Conservation (phyloP, 768 basidiomycete genomes). For the Infundibulicybe gibba region DNA sequence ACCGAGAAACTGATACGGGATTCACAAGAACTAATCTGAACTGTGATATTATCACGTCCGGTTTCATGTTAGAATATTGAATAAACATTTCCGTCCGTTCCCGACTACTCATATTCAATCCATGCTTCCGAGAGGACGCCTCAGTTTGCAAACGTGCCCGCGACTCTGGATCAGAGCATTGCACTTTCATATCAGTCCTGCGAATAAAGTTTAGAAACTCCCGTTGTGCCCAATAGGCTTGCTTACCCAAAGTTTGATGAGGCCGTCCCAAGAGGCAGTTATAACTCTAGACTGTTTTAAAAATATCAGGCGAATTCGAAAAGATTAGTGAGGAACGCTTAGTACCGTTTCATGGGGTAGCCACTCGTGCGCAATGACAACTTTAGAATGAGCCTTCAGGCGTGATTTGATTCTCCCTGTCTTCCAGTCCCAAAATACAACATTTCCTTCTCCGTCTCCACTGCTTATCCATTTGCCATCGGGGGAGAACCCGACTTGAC, state of each 20-base stretch:
- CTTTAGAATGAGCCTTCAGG: slow-evolving; percentile 86
- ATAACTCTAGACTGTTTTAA: slow-evolving; percentile 84
- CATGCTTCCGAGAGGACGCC: too few species aligned
- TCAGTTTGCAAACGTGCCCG: too few species aligned
- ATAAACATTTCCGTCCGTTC: too few species aligned
- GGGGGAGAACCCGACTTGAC: slow-evolving; percentile 95
- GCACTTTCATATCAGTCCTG: slow-evolving; percentile 38
- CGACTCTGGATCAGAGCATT: too few species aligned
- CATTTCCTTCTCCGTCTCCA: slow-evolving; percentile 91
- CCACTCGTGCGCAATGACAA: slow-evolving; percentile 99
- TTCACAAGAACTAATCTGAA: too few species aligned
- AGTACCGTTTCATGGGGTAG: slow-evolving; percentile 94
- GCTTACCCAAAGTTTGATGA: slow-evolving; percentile 96
- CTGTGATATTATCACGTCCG: too few species aligned
- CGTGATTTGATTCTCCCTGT: slow-evolving; percentile 93
- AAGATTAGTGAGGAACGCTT: slow-evolving; percentile 46
- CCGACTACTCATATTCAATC: too few species aligned
- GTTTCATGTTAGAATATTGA: too few species aligned
- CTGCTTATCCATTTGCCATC: slow-evolving; percentile 99
- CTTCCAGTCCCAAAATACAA: slow-evolving; percentile 99
- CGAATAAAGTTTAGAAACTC: slow-evolving; percentile 5
- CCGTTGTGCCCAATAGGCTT: too few species aligned
- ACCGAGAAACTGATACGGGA: too few species aligned
- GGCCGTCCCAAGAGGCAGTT: slow-evolving; percentile 96
- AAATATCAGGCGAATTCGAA: slow-evolving; percentile 13